A percentile compares a stretch with the other conserved stretches of the same genome.
Evolutionary conservation across 352 stramenopile species (phyloP).

Genomic region (Saprolegnia parasitica): DNA sequence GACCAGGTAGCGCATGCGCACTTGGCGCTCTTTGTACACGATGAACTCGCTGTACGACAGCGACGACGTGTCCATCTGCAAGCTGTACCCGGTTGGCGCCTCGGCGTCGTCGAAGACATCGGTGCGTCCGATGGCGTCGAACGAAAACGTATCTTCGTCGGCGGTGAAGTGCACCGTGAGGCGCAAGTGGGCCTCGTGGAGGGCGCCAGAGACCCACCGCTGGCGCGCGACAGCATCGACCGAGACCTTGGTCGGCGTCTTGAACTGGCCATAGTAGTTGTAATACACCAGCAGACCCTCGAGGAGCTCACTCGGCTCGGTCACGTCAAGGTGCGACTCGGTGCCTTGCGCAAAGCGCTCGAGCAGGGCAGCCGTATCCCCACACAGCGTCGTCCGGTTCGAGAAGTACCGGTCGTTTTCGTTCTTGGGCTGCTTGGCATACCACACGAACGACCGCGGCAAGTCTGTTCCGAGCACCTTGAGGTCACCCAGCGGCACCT

Average conservation of each 20-base stretch:
- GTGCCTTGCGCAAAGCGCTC: not conserved
- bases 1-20: slow-evolving; percentile 69
- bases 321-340: not conserved
- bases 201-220: no score
- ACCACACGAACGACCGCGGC: slow-evolving; percentile 32
- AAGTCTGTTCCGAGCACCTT: slow-evolving; percentile 41
- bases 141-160: not conserved
- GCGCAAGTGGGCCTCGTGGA: not conserved
- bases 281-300: not conserved
- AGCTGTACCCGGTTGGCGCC: not conserved
- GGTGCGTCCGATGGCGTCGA: not conserved
- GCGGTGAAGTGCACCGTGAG: slow-evolving; percentile 5
- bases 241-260: not conserved
- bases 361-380: not conserved
- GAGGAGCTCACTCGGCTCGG: not conserved
- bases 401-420: not conserved
- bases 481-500: slow-evolving; percentile 49
- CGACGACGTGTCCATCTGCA: not conserved
- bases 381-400: not conserved
- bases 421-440: not conserved
- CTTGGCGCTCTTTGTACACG: slow-evolving; percentile 70
- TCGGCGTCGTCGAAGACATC: not conserved
- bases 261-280: not conserved
- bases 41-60: slow-evolving; percentile 59
- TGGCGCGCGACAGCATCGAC: not conserved